These are phyloP conservation scores for Paramecium pentaurelia DNA, from an alignment of 73 alveolate genomes.

Conservation along the genomic window DNA sequence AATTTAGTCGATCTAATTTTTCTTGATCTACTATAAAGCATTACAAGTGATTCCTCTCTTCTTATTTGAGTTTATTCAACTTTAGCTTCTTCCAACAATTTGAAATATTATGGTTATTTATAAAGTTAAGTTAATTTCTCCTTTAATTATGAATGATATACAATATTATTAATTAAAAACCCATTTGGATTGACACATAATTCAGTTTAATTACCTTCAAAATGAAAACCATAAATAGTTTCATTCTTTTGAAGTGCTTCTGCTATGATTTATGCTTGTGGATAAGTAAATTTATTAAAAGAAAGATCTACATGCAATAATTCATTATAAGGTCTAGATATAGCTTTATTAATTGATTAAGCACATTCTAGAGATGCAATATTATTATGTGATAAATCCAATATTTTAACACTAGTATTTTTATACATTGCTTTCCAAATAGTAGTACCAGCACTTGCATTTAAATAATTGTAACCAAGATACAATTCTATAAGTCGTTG, in stretches of 20 bases:
- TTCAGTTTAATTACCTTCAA: slow-evolving; percentile 38
- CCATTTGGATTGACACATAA: slow-evolving; percentile 1
- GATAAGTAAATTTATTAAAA: slow-evolving; percentile 14
- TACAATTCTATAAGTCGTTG: not conserved
- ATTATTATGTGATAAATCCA: slow-evolving; percentile 28
- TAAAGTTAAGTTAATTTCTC: not conserved
- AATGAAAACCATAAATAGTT: slow-evolving; percentile 57
- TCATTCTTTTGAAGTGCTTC: slow-evolving; percentile 13
- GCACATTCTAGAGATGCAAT: slow-evolving; percentile 41
- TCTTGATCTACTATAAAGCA: slow-evolving; percentile 12
- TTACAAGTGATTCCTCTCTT: slow-evolving; percentile 45
- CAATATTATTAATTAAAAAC: not conserved
- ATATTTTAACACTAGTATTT: slow-evolving; percentile 17
- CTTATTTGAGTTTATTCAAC: not conserved
- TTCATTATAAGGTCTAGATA: not conserved
- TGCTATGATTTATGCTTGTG: slow-evolving; percentile 20
- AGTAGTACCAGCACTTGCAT: not conserved
- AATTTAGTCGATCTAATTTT: not conserved
- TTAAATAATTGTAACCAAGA: not conserved
- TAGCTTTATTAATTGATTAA: not conserved
- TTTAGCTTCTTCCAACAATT: not conserved
- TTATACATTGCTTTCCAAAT: not conserved
- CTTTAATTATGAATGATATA: not conserved
- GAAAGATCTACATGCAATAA: slow-evolving; percentile 51
- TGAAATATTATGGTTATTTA: not conserved